Evolutionary conservation across 768 basidiomycete genomes (phyloP), one percentile per base, ranked within the genome.

Genomic region (Trametes punicea): DNA sequence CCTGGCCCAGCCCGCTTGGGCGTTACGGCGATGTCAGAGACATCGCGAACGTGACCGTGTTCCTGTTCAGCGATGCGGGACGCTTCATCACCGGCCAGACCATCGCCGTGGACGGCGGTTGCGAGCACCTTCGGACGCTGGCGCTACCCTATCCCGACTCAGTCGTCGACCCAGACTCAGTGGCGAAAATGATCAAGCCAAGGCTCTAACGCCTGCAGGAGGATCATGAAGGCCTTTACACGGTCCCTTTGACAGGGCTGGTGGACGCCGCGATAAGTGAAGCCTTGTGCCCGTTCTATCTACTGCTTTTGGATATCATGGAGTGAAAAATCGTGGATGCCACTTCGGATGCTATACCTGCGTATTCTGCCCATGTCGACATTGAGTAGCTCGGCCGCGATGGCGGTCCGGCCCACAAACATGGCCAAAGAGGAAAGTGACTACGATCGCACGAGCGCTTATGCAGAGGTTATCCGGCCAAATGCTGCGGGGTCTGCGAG

Each of bases 11-110:
- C 29, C 58, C 58, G 23, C 67, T 75, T 21, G 86, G 85, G 26
- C 83, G 88, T 21, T 46, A 73, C 34, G 88, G 87, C 27, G 69
- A 78, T 44, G 64, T 84, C 52, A 70, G 77, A 33, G 90, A 93
- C 62, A 73, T 89, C 53, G 88, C 81, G 5, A 87, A 87, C 64
- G 80, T 84, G 20, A 75, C 88, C 0, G 74, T 90, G 3, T 95
- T 91, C 71, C 75, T 95, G 38, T 91, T 93, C 74, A 92, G 90
- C 63, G 81, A 83, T 46, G 90, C 88, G 3, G 90, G 89, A 11
- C 72, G 81, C 6, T 90, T 80, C 68, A 81, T 93, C 55, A 87
- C 87, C 1, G 90, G 90, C 3, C 86, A 88, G 62, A 71, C 88
- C n/a, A 68, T 91, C 31, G 77, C 80, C 25, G 84, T 90, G 23